Conservation (phyloP, 768 basidiomycete species). For the Auriculariales sp. region DNA sequence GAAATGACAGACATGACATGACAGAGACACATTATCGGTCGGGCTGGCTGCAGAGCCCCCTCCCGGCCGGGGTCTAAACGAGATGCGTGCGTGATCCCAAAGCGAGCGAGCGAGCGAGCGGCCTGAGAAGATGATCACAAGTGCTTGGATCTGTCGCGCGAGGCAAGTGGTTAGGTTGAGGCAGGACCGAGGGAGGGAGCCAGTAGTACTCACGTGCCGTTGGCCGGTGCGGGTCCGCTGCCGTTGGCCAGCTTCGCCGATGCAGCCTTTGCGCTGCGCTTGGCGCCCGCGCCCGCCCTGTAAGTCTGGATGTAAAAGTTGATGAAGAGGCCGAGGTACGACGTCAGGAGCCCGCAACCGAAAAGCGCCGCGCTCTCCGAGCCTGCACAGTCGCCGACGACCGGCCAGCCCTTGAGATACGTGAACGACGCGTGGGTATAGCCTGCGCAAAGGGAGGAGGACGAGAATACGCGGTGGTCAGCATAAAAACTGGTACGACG, state of each 20-base stretch:
- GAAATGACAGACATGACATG: no score
- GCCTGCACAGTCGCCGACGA: conserved; percentile 72
- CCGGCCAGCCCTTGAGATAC: conserved; percentile 45
- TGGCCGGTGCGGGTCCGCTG: background rate
- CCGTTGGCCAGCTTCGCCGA: background rate
- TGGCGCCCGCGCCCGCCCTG: conserved; percentile 21
- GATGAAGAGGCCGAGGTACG: conserved; percentile 90
- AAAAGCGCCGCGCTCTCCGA: conserved; percentile 78
- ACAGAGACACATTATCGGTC: no score
- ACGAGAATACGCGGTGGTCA: conserved; percentile 6
- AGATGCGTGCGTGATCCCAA: no score
- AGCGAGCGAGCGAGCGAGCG: no score
- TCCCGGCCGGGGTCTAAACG: no score
- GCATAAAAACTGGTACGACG: background rate
- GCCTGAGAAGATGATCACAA: no score
- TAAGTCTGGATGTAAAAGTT: conserved; percentile 85
- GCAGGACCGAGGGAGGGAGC: no score
- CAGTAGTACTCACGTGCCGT: no score
- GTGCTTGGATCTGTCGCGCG: no score
- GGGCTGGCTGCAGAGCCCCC: no score
- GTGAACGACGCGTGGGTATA: conserved; percentile 69
- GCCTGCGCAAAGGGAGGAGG: conserved; percentile 21
- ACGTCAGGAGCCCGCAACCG: conserved; percentile 77
- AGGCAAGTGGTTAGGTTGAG: no score
- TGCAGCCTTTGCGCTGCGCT: conserved; percentile 1